These are phyloP conservation scores for Canna indica DNA, from an alignment of 176 grass and related monocot genomes.

Conservation along the genomic window DNA sequence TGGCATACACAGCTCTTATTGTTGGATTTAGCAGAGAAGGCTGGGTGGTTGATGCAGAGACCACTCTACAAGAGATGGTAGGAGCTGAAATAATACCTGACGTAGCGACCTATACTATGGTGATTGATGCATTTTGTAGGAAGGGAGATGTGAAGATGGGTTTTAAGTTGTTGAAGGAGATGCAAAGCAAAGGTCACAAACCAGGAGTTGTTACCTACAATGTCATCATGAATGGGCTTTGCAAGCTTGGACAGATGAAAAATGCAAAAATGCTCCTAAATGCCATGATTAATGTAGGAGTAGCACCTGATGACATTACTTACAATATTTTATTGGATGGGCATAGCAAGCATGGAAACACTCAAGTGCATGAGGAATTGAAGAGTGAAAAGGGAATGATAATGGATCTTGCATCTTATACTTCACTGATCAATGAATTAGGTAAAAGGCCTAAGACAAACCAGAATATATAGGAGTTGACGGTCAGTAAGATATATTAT, in stretches of 20 bases:
- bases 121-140: constrained; percentile 76
- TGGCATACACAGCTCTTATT: constrained; percentile 62
- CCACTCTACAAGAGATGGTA: constrained; percentile 46
- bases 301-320: constrained; percentile 66
- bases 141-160: constrained; percentile 55
- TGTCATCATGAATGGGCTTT: constrained; percentile 78
- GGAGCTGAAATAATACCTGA: constrained; percentile 40
- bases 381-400: constrained; percentile 70
- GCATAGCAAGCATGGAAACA: constrained; percentile 56
- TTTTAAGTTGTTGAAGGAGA: constrained; percentile 64
- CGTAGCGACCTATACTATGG: constrained; percentile 66
- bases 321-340: constrained; percentile 89
- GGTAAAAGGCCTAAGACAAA: constrained; percentile 40
- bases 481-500: not conserved
- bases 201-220: constrained; percentile 71
- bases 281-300: constrained; percentile 68
- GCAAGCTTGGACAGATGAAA: constrained; percentile 69
- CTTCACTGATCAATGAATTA: constrained; percentile 55
- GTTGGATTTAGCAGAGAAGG: constrained; percentile 47
- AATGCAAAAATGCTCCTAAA: constrained; percentile 68
- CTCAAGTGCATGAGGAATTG: constrained; percentile 34
- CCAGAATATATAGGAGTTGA: constrained; percentile 20
- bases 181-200: constrained; percentile 55
- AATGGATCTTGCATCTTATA: constrained; percentile 56
- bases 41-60: constrained; percentile 33